Evolutionary conservation across 2,329 filamentous ascomycete genomes (phyloP).

Genomic region (Colletotrichum sp.): DNA sequence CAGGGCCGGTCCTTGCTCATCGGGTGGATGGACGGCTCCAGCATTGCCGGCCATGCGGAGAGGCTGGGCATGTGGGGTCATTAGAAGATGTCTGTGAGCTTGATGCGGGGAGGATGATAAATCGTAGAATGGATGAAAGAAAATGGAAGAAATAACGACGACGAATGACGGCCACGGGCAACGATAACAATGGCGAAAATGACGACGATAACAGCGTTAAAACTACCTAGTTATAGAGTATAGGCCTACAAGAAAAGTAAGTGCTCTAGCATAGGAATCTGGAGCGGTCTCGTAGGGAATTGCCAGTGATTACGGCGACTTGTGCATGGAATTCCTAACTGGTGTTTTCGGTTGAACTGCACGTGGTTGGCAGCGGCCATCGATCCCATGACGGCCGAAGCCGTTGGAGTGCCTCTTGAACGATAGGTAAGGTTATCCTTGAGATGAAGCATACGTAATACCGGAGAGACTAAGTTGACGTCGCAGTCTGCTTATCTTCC

Average conservation of each 20-base stretch:
- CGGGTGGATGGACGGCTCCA: neutral
- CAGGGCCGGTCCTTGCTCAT: neutral
- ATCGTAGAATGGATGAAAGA: neutral
- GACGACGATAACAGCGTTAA: neutral
- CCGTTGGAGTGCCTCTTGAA: neutral
- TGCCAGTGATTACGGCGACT: neutral
- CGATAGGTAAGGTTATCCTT: neutral
- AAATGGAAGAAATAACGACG: neutral
- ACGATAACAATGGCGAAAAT: neutral
- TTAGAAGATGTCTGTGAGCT: neutral
- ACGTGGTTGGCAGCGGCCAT: neutral
- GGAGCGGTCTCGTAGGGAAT: neutral
- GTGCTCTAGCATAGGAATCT: neutral
- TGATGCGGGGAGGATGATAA: neutral
- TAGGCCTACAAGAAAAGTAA: neutral
- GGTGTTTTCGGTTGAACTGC: neutral
- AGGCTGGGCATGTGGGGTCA: neutral
- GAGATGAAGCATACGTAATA: neutral
- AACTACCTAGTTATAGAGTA: neutral
- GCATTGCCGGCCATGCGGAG: neutral
- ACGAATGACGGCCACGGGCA: neutral
- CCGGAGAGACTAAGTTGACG: neutral
- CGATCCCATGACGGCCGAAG: neutral
- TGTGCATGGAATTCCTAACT: accelerated
- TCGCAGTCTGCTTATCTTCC: neutral